phyloP scores from a whole-genome alignment of 768 basidiomycete genomes.

The Mycena venus region DNA sequence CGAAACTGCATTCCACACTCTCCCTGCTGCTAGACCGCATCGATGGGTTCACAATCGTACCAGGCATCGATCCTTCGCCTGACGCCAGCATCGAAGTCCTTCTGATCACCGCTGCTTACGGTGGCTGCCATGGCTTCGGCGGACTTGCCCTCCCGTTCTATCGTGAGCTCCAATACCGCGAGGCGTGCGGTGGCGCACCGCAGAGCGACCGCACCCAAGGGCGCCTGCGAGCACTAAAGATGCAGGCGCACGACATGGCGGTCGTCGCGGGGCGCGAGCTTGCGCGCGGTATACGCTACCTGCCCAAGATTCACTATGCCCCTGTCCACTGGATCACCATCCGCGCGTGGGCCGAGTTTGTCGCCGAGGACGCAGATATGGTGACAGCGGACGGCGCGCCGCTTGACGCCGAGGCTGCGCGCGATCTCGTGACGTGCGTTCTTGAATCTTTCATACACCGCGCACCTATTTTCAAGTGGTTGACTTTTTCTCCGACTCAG shows the following conservation, averaged over 20 bases:
- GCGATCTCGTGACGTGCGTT: background rate
- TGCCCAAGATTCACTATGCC: slow-evolving; percentile 12
- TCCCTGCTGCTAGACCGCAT: background rate
- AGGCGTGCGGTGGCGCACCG: no score
- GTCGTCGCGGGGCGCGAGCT: background rate
- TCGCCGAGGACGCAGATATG: slow-evolving; percentile 3
- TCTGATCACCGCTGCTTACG: background rate
- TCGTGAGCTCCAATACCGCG: background rate
- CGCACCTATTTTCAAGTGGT: background rate
- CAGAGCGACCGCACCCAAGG: no score
- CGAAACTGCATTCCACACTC: background rate
- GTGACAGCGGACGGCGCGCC: background rate
- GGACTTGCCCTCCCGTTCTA: slow-evolving; percentile 2
- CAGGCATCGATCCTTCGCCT: background rate
- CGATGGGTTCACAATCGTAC: background rate
- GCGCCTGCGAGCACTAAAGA: background rate
- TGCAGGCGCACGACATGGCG: slow-evolving; percentile 15
- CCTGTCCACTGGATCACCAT: background rate
- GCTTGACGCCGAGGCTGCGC: background rate
- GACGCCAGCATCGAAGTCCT: background rate
- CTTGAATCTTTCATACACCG: background rate
- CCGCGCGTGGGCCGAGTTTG: slow-evolving; percentile 12
- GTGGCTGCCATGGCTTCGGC: background rate
- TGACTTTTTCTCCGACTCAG: background rate
- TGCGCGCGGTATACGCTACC: background rate